phyloP scores from a whole-genome alignment of 305 asterid species.

The Striga hermonthica region DNA sequence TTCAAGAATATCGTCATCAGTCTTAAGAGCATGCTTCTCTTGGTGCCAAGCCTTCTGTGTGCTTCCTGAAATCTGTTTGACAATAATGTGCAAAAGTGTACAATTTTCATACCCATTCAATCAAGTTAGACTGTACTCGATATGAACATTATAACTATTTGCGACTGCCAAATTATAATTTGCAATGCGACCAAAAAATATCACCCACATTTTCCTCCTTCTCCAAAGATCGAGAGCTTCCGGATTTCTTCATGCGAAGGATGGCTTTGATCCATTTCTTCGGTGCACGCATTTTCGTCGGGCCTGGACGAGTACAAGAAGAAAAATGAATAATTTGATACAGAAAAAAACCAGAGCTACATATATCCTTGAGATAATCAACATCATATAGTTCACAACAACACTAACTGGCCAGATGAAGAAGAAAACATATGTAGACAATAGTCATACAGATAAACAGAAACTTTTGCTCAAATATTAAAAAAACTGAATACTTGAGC shows the following conservation, averaged over 20 bases:
- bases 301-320: conserved; percentile 40
- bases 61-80: conserved; percentile 45
- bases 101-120: conserved; percentile 18
- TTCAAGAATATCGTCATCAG: conserved; percentile 40
- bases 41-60: conserved; percentile 51
- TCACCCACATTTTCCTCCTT: conserved; percentile 66
- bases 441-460: background rate
- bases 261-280: conserved; percentile 78
- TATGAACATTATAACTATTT: conserved; percentile 3
- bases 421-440: conserved; percentile 8
- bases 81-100: conserved; percentile 19
- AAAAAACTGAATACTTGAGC: no score
- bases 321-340: background rate
- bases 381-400: background rate
- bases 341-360: background rate
- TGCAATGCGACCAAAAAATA: background rate
- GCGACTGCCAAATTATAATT: background rate
- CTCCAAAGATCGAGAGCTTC: conserved; percentile 48
- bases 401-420: conserved; percentile 10
- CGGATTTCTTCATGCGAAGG: conserved; percentile 69
- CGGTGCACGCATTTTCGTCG: conserved; percentile 69
- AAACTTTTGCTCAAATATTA: background rate
- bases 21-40: conserved; percentile 51
- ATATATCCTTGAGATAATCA: background rate
- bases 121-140: background rate